These are phyloP conservation scores for Neurospora discreta DNA, from an alignment of 495 filamentous ascomycete species.

Conservation along the genomic window DNA sequence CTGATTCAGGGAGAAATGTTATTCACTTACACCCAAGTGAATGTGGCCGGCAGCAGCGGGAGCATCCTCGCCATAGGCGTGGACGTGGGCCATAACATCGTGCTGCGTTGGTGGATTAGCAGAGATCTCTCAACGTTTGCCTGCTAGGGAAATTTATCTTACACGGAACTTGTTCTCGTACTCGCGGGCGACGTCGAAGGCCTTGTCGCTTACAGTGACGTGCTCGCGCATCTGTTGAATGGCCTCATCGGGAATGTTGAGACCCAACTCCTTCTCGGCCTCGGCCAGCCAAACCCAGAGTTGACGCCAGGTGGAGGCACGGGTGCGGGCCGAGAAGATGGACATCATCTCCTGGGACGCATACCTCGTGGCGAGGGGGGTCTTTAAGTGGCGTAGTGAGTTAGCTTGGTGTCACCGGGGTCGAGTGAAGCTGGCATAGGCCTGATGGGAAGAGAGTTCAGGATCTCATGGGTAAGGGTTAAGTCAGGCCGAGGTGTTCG, in stretches of 20 bases:
- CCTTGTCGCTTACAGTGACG: constrained; percentile 61
- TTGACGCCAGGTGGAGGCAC: constrained; percentile 66
- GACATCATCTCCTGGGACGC: constrained; percentile 47
- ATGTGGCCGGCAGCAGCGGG: constrained; percentile 82
- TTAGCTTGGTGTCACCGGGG: neutral
- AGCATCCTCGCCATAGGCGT: constrained; percentile 61
- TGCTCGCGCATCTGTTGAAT: constrained; percentile 65
- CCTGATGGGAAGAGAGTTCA: neutral
- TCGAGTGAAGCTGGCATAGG: neutral
- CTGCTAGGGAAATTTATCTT: neutral
- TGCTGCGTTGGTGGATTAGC: constrained; percentile 13
- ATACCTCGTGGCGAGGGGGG: constrained; percentile 64
- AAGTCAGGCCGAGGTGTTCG: neutral
- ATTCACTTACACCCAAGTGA: constrained; percentile 47
- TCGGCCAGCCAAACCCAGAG: constrained; percentile 82
- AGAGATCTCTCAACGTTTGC: neutral
- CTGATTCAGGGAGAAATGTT: neutral
- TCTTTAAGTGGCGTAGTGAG: constrained; percentile 32
- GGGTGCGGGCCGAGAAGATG: constrained; percentile 59
- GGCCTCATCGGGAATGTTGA: constrained; percentile 57
- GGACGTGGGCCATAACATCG: constrained; percentile 49
- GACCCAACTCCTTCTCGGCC: constrained; percentile 59
- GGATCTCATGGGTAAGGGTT: neutral
- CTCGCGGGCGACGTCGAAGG: constrained; percentile 62
- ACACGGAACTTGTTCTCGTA: constrained; percentile 48